Evolutionary conservation across 1,284 basidiomycete species (phyloP).

Genomic region (Cutaneotrichosporon sp.): DNA sequence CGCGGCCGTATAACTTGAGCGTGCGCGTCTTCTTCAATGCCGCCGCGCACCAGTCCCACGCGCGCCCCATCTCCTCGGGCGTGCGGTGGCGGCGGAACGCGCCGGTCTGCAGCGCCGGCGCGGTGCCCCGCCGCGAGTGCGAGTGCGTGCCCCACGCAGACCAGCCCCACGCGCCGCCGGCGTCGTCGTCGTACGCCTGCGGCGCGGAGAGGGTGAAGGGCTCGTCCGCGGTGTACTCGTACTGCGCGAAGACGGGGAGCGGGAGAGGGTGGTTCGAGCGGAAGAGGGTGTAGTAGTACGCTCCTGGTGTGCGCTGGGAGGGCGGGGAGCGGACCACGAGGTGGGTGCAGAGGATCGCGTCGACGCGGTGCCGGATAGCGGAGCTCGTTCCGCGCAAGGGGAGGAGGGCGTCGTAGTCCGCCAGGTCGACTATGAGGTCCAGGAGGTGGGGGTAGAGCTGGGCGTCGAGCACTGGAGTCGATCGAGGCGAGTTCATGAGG

Average conservation of each 20-base stretch:
- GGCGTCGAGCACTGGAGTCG: background rate
- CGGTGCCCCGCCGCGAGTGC: background rate
- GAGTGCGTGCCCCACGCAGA: background rate
- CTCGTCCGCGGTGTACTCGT: too few relatives aligned
- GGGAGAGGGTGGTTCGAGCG: too few relatives aligned
- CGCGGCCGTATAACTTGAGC: background rate
- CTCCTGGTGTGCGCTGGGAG: background rate
- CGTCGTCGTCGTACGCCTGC: too few relatives aligned
- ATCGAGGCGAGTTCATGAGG: too few relatives aligned
- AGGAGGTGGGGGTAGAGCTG: conserved; percentile 2
- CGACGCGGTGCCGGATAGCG: background rate
- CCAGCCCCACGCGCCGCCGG: background rate
- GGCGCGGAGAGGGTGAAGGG: too few relatives aligned
- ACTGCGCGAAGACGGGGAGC: too few relatives aligned
- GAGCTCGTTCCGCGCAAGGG: background rate
- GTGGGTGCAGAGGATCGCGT: background rate
- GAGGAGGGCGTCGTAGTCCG: background rate
- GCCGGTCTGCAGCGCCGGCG: too few relatives aligned
- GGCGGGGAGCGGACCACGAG: background rate
- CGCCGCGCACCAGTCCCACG: background rate
- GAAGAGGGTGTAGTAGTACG: background rate
- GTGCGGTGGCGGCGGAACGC: background rate
- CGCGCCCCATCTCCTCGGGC: background rate
- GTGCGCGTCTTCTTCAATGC: too few relatives aligned
- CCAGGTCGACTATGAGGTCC: background rate